Evolutionary conservation across 2,329 filamentous ascomycete genomes (phyloP).

Genomic region (Stachybotrys elegans): DNA sequence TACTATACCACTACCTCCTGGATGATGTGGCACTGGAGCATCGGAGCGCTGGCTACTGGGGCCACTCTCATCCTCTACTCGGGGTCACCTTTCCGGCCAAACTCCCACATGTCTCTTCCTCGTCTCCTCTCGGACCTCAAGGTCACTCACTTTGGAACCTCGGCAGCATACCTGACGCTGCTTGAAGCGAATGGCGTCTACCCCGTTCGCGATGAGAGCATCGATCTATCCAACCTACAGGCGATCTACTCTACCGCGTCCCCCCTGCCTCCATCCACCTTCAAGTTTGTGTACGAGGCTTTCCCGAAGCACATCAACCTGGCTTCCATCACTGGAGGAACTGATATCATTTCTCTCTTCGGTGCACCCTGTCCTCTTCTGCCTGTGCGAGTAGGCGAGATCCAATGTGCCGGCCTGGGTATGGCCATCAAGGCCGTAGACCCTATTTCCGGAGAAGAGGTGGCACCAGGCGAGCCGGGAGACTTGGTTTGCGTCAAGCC

Average conservation of each 20-base stretch:
- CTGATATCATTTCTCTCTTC: constrained; percentile 94
- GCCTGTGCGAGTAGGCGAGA: constrained; percentile 67
- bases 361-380: constrained; percentile 75
- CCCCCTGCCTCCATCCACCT: constrained; percentile 87
- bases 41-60: constrained; percentile 79
- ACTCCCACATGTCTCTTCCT: constrained; percentile 77
- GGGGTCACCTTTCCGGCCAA: constrained; percentile 80
- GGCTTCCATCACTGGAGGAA: constrained; percentile 90
- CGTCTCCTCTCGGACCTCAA: constrained; percentile 71
- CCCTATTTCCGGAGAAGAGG: constrained; percentile 48
- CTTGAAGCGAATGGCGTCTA: constrained; percentile 71
- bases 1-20: constrained; percentile 95
- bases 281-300: constrained; percentile 79
- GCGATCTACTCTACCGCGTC: constrained; percentile 94
- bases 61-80: constrained; percentile 85
- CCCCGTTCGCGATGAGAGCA: constrained; percentile 47
- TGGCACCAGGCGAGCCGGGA: constrained; percentile 63
- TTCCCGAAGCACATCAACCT: constrained; percentile 81
- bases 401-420: constrained; percentile 71
- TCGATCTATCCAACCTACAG: constrained; percentile 61
- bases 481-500: constrained; percentile 83
- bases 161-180: constrained; percentile 85
- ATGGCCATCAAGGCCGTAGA: constrained; percentile 68
- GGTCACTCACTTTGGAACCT: constrained; percentile 93
- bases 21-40: constrained; percentile 99